Evolutionary conservation across 306 rosid species (phyloP).

Genomic region (Pterocarpus macrocarpus): DNA sequence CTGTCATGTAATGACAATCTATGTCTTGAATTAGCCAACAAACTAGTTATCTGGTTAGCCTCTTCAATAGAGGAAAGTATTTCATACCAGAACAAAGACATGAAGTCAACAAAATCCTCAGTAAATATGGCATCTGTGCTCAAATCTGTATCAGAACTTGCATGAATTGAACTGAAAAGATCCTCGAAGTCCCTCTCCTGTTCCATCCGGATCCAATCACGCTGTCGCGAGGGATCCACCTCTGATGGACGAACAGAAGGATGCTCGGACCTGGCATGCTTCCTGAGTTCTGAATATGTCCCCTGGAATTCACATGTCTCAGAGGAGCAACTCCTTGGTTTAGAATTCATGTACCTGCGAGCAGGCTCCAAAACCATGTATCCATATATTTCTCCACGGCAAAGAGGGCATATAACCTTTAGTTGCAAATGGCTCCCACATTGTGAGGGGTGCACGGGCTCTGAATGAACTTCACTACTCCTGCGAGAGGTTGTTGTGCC

Average conservation of each 20-base stretch:
- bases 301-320: constrained; percentile 78
- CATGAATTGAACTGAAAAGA: constrained; percentile 65
- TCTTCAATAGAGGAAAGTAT: constrained; percentile 49
- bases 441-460: constrained; percentile 48
- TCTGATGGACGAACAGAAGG: constrained; percentile 78
- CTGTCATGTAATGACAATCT: constrained; percentile 52
- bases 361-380: constrained; percentile 69
- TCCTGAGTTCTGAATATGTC: constrained; percentile 76
- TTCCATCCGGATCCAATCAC: constrained; percentile 79
- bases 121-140: constrained; percentile 30
- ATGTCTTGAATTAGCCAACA: constrained; percentile 49
- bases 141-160: constrained; percentile 51
- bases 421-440: constrained; percentile 52
- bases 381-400: constrained; percentile 84
- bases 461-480: constrained; percentile 49
- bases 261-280: constrained; percentile 84
- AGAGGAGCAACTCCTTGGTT: constrained; percentile 75
- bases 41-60: constrained; percentile 34
- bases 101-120: constrained; percentile 41
- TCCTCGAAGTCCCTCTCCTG: constrained; percentile 68
- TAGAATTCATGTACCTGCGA: constrained; percentile 70
- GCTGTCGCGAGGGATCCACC: constrained; percentile 66
- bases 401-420: constrained; percentile 77
- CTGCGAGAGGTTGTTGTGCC: constrained; percentile 46
- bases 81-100: constrained; percentile 50